Percentiles rank a stretch among this genome's conserved stretches.
phyloP scores from a whole-genome alignment of 2,329 filamentous ascomycete species.

The Penicillium decumbens region DNA sequence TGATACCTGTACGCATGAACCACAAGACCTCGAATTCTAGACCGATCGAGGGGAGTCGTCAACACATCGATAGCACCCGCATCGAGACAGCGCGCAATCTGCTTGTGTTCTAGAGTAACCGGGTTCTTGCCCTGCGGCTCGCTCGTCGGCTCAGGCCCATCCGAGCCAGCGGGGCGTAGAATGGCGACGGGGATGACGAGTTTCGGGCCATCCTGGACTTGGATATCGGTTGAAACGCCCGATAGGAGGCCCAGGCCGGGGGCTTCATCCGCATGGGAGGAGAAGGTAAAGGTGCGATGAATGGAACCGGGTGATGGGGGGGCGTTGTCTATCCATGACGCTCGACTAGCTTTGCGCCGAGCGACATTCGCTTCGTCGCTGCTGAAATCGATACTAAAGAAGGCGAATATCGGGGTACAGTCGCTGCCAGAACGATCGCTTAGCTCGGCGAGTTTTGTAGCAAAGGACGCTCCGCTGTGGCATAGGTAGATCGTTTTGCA shows the following conservation, averaged over 20 bases:
- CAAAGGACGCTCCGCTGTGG: constrained; percentile 50
- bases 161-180: constrained; percentile 31
- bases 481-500: constrained; percentile 56
- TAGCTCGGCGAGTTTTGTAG: constrained; percentile 50
- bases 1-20: constrained; percentile 80
- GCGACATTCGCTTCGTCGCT: constrained; percentile 36
- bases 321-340: constrained; percentile 28
- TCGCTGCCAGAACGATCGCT: constrained; percentile 44
- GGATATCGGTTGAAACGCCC: constrained; percentile 47
- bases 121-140: constrained; percentile 29
- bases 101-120: constrained; percentile 44
- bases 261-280: constrained; percentile 43
- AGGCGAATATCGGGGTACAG: constrained; percentile 52
- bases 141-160: constrained; percentile 17
- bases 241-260: constrained; percentile 48
- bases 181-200: constrained; percentile 50
- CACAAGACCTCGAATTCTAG: constrained; percentile 69
- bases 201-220: constrained; percentile 47
- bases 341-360: constrained; percentile 29
- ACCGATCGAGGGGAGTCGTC: constrained; percentile 68
- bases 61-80: constrained; percentile 83
- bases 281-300: constrained; percentile 41
- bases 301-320: constrained; percentile 32
- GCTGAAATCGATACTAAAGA: constrained; percentile 49
- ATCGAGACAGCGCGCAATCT: constrained; percentile 71